Evolutionary conservation across 108 stramenopile genomes (phyloP), one percentile per base, ranked within the genome.

Genomic region (Cyclotella atomus): DNA sequence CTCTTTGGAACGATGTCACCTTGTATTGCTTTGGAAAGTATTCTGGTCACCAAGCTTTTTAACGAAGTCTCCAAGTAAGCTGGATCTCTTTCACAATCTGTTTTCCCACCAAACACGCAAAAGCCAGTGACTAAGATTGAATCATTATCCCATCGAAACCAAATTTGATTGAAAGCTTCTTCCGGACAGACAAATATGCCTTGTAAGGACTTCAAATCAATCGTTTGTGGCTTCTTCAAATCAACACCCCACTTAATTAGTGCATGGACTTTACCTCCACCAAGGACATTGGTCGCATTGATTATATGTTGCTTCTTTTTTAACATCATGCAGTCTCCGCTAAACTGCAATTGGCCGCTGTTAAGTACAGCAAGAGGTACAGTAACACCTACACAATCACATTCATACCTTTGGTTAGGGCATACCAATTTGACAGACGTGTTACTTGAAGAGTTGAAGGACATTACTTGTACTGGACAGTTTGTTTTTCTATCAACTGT

Each of bases 221-320:
- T 63, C 3, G 10, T 16, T 53, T 75, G 32, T 36, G 65, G 6
- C 6, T 20, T 32, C 8, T 65, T 12, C 8, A 81, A 76, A 36
- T 81, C 74, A 12, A 70, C 60, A 36, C 69, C 74, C 44, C 56
- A 41, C 28, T 54, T 68, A 32, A 75, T 46, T 2, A 81, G 33
- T 20, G 64, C 69, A 61, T 81, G 80, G 23, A 61, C 69, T 50
- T 81, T 81, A 35, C 70, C 70, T 60, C 80, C 74, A 12, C 75
- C 45, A 36, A 70, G 66, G 61, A 76, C 65, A 32, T 81, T 65
- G 38, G 76, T 75, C 9, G 53, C 63, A 21, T 75, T 35, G 34
- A 76, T 76, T 20, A 69, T 75, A 2, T 28, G 19, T 59, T 59
- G 49, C 33, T 62, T 81, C 9, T 70, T 49, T 16, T 16, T 12